A percentile compares a stretch with the other conserved stretches of the same genome.
These are phyloP conservation scores for Fragosphaeria purpurea DNA, from an alignment of 2,329 filamentous ascomycete species.

Conservation along the genomic window DNA sequence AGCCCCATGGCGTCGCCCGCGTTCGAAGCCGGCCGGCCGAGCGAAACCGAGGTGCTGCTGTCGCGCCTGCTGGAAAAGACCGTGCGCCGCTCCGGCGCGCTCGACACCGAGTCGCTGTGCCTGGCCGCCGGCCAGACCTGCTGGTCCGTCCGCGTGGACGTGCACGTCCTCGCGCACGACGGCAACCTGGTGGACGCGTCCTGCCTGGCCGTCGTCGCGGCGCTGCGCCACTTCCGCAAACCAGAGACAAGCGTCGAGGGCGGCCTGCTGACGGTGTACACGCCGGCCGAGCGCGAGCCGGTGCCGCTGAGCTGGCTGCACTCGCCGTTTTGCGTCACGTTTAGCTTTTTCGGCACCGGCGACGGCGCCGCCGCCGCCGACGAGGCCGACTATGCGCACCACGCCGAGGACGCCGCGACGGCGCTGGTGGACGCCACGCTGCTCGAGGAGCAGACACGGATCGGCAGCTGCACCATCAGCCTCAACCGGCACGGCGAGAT, in stretches of 20 bases:
- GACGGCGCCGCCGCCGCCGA: too few species aligned
- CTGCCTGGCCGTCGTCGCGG: constrained; percentile 79
- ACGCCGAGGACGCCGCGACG: constrained; percentile 52
- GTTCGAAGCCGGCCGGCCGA: constrained; percentile 77
- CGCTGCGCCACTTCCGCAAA: constrained; percentile 80
- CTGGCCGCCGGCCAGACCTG: constrained; percentile 84
- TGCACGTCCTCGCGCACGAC: constrained; percentile 85
- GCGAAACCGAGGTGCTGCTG: constrained; percentile 74
- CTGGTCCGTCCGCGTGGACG: constrained; percentile 83
- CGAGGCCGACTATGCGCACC: too few species aligned
- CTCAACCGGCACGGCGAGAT: constrained; percentile 85
- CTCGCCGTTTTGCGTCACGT: constrained; percentile 83
- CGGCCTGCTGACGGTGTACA: constrained; percentile 76
- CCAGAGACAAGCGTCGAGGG: constrained; percentile 83
- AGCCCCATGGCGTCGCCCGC: constrained; percentile 85
- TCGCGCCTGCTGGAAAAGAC: constrained; percentile 89
- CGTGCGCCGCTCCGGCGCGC: constrained; percentile 78
- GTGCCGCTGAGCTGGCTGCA: constrained; percentile 86
- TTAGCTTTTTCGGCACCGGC: constrained; percentile 59
- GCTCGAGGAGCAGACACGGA: constrained; percentile 66
- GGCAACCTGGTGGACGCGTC: constrained; percentile 80
- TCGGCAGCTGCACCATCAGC: constrained; percentile 68
- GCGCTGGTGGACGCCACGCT: constrained; percentile 62
- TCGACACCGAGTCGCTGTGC: constrained; percentile 93
- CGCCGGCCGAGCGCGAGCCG: constrained; percentile 74